phyloP scores from a whole-genome alignment of 345 rosid species.

The Eucalyptus regnans region DNA sequence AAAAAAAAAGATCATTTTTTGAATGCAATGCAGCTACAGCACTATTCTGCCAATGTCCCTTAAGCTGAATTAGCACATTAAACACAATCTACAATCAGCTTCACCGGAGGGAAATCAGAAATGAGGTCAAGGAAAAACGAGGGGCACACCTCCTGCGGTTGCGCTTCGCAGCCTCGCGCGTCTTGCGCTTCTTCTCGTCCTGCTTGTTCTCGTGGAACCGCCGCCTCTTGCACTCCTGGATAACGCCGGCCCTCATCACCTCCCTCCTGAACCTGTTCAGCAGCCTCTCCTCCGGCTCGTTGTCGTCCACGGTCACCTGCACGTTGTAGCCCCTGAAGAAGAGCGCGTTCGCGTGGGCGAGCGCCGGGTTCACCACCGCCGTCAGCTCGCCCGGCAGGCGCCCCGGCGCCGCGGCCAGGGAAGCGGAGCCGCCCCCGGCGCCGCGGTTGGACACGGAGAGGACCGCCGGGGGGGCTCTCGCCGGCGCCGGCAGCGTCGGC shows the following conservation, averaged over 20 bases:
- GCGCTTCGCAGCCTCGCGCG: constrained; percentile 11
- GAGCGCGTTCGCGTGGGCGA: constrained; percentile 13
- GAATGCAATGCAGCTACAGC: not conserved
- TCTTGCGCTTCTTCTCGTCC: constrained; percentile 14
- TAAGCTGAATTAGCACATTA: not conserved
- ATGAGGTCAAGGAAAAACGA: not conserved
- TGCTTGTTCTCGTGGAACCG: constrained; percentile 14
- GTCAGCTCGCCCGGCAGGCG: not conserved
- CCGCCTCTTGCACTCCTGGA: constrained; percentile 13
- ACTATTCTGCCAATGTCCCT: not conserved
- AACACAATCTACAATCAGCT: not conserved
- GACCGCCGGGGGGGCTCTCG: not conserved
- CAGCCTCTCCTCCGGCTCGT: constrained; percentile 21
- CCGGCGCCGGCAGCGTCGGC: constrained; percentile 3
- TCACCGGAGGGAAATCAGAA: not conserved
- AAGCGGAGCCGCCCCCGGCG: not conserved
- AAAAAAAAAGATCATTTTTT: not conserved
- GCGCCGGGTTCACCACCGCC: constrained; percentile 10
- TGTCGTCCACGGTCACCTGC: constrained; percentile 10
- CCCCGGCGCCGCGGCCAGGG: constrained; percentile 9
- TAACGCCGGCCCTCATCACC: constrained; percentile 17
- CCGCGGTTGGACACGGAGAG: constrained; percentile 10
- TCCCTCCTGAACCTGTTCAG: constrained; percentile 14
- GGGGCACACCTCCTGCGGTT: constrained; percentile 2
- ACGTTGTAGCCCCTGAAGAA: constrained; percentile 9